phyloP scores from a whole-genome alignment of 2,329 filamentous ascomycete species.

The Aspergillus candidus region DNA sequence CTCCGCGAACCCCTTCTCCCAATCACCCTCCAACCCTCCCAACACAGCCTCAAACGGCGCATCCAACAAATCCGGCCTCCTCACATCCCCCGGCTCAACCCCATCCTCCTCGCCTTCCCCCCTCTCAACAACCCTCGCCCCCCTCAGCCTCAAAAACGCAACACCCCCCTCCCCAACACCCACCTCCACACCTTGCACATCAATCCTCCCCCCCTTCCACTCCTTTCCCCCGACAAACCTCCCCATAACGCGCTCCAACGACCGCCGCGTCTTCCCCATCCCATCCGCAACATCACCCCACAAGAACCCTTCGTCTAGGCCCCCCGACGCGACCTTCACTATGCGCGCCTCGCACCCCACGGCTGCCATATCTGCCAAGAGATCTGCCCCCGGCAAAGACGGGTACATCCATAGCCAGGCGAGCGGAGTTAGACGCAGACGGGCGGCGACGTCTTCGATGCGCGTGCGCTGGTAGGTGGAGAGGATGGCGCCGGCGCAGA shows the following conservation, averaged over 20 bases:
- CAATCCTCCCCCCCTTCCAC: conserved; percentile 64
- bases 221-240: conserved; percentile 55
- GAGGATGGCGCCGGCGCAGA: conserved; percentile 86
- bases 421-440: conserved; percentile 74
- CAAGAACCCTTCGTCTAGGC: conserved; percentile 71
- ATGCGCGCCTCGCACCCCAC: conserved; percentile 80
- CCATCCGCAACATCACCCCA: conserved; percentile 66
- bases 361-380: conserved; percentile 75
- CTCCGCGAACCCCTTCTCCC: not conserved
- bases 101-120: conserved; percentile 18
- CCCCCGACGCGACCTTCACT: conserved; percentile 89
- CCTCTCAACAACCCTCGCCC: conserved; percentile 51
- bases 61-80: conserved; percentile 62
- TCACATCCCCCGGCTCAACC: conserved; percentile 22
- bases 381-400: conserved; percentile 52
- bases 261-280: conserved; percentile 42
- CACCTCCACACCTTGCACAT: conserved; percentile 51
- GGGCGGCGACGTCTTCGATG: conserved; percentile 84
- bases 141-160: conserved; percentile 60
- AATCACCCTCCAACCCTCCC: conserved; percentile 10
- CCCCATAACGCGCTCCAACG: conserved; percentile 44
- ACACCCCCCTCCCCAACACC: conserved; percentile 69
- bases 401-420: conserved; percentile 93
- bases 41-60: conserved; percentile 48
- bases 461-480: conserved; percentile 94